A percentile compares a stretch with the other conserved stretches of the same genome.
Conservation (phyloP, 495 filamentous ascomycete species). For the Podospora australis region DNA sequence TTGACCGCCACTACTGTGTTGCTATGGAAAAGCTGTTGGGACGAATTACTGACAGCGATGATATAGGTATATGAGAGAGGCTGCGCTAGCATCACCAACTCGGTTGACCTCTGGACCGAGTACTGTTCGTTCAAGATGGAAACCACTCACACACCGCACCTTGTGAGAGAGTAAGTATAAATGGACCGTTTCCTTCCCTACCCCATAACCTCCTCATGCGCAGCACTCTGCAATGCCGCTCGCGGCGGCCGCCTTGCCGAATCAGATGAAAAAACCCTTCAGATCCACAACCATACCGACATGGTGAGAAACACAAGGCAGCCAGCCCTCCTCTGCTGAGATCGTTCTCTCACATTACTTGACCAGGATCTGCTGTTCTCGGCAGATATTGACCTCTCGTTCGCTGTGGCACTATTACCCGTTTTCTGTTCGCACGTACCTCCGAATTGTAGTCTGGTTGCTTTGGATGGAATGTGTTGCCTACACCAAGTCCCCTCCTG, state of each 20-base stretch:
- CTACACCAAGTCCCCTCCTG: conserved; percentile 51
- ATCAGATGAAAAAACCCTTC: conserved; percentile 12
- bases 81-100: conserved; percentile 84
- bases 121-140: conserved; percentile 98
- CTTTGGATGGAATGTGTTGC: conserved; percentile 44
- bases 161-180: conserved; percentile 98
- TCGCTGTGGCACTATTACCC: conserved; percentile 39
- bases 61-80: conserved; percentile 97
- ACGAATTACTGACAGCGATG: too few relatives aligned
- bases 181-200: conserved; percentile 62
- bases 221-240: conserved; percentile 29
- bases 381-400: conserved; percentile 30
- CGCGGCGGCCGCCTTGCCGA: conserved; percentile 23
- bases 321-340: conserved; percentile 39
- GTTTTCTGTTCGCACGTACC: conserved; percentile 35
- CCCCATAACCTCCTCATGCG: conserved; percentile 43
- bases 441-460: conserved; percentile 39
- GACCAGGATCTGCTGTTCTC: conserved; percentile 48
- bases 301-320: conserved; percentile 50
- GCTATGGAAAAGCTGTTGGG: conserved; percentile 16
- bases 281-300: conserved; percentile 28
- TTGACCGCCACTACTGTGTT: too few relatives aligned
- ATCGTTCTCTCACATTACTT: conserved; percentile 51
- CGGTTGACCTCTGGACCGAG: conserved; percentile 92
- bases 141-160: conserved; percentile 86